These are phyloP conservation scores for Arabidopsis arenosa DNA, from an alignment of 345 rosid genomes.

Conservation along the genomic window DNA sequence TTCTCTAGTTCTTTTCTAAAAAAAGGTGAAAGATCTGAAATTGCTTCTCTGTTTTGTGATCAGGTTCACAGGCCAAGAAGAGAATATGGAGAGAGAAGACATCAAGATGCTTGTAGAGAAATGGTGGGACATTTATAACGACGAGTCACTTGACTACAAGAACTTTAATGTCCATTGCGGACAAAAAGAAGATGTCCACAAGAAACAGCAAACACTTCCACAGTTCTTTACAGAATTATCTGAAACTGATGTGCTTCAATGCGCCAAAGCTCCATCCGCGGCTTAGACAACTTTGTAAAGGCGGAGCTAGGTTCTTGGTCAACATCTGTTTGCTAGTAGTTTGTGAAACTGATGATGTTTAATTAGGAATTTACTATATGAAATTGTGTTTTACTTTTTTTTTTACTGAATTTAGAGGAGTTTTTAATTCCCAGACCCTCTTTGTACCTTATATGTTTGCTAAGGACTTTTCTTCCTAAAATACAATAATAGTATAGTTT, in stretches of 20 bases:
- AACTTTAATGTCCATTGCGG: conserved; percentile 13
- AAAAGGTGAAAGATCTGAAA: background rate
- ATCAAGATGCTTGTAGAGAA: conserved; percentile 55
- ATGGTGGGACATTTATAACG: conserved; percentile 68
- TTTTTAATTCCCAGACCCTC: conserved; percentile 17
- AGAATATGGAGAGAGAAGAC: conserved; percentile 66
- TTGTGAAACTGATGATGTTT: conserved; percentile 18
- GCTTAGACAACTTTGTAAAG: conserved; percentile 41
- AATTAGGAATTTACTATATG: background rate
- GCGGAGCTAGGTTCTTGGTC: conserved; percentile 11
- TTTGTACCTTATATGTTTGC: conserved; percentile 8
- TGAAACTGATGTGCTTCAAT: conserved; percentile 47
- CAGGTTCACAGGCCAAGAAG: conserved; percentile 63
- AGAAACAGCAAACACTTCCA: conserved; percentile 34
- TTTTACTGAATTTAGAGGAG: background rate
- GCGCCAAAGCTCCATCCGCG: conserved; percentile 56
- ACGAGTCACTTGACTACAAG: conserved; percentile 57
- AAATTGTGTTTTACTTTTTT: conserved; percentile 18
- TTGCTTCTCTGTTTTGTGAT: conserved; percentile 13
- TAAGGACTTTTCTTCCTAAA: conserved; percentile 14
- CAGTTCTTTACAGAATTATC: conserved; percentile 41
- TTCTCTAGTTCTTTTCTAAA: background rate
- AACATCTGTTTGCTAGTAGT: background rate
- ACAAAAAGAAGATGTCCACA: conserved; percentile 31
- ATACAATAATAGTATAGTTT: background rate